A percentile compares a stretch with the other conserved stretches of the same genome.
Conservation (phyloP, 805 yeast species). For the Barnettozyma wickerhamii region DNA sequence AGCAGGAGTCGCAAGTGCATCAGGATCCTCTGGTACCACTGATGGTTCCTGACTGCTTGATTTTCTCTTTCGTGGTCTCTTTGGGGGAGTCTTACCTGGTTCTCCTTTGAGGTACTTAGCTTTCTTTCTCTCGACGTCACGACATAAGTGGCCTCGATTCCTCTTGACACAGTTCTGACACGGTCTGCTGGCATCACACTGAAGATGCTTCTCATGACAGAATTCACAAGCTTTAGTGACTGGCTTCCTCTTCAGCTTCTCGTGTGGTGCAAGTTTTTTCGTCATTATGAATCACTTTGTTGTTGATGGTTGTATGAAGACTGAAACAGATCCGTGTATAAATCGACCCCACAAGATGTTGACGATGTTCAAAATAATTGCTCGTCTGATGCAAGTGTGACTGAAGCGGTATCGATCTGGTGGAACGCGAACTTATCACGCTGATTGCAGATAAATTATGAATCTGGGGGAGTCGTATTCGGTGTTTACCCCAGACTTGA, state of each 20-base stretch:
- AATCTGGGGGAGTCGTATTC: no score
- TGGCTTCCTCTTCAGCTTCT: constrained; percentile 54
- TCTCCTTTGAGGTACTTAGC: constrained; percentile 28
- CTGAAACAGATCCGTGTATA: no score
- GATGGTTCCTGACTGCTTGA: no score
- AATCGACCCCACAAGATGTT: no score
- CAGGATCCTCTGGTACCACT: no score
- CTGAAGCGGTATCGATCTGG: no score
- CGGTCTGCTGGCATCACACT: constrained; percentile 64
- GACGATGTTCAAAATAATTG: no score
- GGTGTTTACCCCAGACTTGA: no score
- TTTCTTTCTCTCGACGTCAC: constrained; percentile 52
- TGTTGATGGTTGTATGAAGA: background rate
- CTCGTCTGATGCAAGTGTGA: no score
- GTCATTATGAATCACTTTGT: constrained; percentile 53
- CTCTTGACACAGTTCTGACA: constrained; percentile 68
- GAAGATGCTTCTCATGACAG: constrained; percentile 70
- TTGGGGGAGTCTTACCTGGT: background rate
- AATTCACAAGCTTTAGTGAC: constrained; percentile 66
- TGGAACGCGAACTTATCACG: no score
- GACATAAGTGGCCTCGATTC: constrained; percentile 49
- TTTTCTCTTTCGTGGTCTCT: background rate
- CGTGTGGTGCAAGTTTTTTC: constrained; percentile 48
- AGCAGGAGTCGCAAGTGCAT: no score
- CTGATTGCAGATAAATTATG: no score